Evolutionary conservation across 352 stramenopile genomes (phyloP), one percentile per base, ranked within the genome.

Genomic region (Globisporangium camurandrum): DNA sequence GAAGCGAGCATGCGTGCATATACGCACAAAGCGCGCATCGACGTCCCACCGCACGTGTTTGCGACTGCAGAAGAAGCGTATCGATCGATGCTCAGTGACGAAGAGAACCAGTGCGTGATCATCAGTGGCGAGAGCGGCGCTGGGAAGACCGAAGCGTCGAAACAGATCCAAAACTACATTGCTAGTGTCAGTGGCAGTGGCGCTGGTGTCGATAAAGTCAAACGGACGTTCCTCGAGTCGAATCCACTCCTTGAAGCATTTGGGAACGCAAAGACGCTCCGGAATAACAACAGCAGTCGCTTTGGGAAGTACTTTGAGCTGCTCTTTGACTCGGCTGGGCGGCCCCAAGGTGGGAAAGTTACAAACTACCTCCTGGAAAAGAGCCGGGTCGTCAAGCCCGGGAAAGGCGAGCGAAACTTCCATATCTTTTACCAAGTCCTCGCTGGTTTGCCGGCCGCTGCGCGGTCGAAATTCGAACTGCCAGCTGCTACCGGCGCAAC

Each of bases 241-340:
- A 98, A 98, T 56, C 94, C 94, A 51, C 75, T 98, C 46, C 69
- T 98, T 7, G 94, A 98, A 64, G 89, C 90, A n/a, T 98, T 98
- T 66, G 94, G 94, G 30, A 98, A 98, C 55, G 93, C 91, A 51
- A 95, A 96, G 64, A 98, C 94, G 8, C 55, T 98, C 22, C 77
- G 91, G 26, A 98, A 98, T 69, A 83, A 93, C 79, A 98, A 98
- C 68, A 97, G 86, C 16, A 96, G 82, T 55, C 88, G 93, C 44
- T 98, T 98, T 55, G 93, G 93, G 31, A 98, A 98, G 70, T 96
- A 96, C 56, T 97, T 98, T 60, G 88, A 96, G 59, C 71, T 98
- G 39, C 74, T 96, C 11, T 98, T 98, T 56, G 90, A 98, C 65
- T 84, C 78, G 17, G 77, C 80, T 0, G 79, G 82, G 12, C 65